Percentiles rank a stretch among this genome's conserved stretches.
Conservation (phyloP, 768 basidiomycete genomes). For the Pseudohyphozyma bogoriensis region DNA sequence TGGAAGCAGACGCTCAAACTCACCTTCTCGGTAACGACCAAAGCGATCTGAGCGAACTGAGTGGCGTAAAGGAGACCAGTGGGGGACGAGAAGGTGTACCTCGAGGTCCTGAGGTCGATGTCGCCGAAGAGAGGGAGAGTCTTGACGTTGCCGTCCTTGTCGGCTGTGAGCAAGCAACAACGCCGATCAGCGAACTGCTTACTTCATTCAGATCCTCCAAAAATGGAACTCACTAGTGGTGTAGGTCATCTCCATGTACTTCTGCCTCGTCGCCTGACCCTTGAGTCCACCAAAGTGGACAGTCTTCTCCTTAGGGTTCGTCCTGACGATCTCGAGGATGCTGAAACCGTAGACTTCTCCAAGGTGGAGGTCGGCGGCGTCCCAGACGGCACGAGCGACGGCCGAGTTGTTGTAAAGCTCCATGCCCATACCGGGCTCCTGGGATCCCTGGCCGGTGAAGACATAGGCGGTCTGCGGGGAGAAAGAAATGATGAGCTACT, state of each 20-base stretch:
- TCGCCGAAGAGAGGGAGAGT: constrained; percentile 92
- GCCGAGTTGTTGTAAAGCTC: constrained; percentile 87
- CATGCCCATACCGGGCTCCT: constrained; percentile 99
- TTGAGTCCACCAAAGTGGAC: constrained; percentile 99
- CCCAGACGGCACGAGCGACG: constrained; percentile 94
- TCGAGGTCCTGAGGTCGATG: constrained; percentile 84
- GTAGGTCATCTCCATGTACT: constrained; percentile 99
- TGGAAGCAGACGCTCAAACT: neutral
- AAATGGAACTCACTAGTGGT: constrained; percentile 69
- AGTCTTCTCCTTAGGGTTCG: constrained; percentile 90
- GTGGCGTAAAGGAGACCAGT: constrained; percentile 92
- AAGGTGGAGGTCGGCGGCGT: constrained; percentile 84
- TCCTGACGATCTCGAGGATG: constrained; percentile 80
- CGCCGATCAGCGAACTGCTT: too few relatives aligned
- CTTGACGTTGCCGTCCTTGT: constrained; percentile 90
- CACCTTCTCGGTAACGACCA: constrained; percentile 87
- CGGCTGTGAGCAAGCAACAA: constrained; percentile 38
- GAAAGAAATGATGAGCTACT: neutral
- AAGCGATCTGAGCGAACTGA: constrained; percentile 95
- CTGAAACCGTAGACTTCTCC: constrained; percentile 95
- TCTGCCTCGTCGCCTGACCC: constrained; percentile 91
- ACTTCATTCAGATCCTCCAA: too few relatives aligned
- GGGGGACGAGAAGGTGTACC: constrained; percentile 97
- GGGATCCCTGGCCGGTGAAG: constrained; percentile 97
- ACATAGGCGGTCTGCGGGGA: constrained; percentile 68